These are phyloP conservation scores for Aspergillus ustus DNA, from an alignment of 2,329 filamentous ascomycete genomes.

Conservation along the genomic window DNA sequence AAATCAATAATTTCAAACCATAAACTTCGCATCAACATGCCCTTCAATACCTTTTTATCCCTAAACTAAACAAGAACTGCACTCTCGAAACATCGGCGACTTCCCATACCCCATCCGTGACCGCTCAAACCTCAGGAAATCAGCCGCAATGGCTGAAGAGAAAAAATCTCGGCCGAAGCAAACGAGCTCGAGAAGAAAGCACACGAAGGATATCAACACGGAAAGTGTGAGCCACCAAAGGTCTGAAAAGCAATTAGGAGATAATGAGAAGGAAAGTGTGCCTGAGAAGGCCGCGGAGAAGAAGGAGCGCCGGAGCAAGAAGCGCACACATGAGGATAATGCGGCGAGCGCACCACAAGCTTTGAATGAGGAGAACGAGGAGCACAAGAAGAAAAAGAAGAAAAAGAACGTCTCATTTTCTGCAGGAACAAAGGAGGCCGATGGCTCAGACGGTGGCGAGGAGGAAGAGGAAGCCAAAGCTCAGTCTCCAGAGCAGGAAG, in stretches of 20 bases:
- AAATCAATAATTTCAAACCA: constrained; percentile 6
- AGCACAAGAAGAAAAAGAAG: constrained; percentile 28
- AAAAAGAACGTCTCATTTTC: constrained; percentile 68
- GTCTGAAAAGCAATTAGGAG: background rate
- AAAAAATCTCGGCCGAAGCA: constrained; percentile 46
- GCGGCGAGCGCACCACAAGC: constrained; percentile 17
- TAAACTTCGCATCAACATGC: background rate
- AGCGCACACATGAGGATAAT: constrained; percentile 23
- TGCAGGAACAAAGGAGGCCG: constrained; percentile 62
- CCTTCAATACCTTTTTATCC: background rate
- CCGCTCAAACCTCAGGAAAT: background rate
- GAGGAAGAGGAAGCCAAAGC: constrained; percentile 17
- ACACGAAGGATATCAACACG: constrained; percentile 42
- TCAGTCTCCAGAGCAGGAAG: constrained; percentile 54
- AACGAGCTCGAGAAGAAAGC: constrained; percentile 64
- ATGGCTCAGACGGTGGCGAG: constrained; percentile 41
- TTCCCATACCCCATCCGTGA: background rate
- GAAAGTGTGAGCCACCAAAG: background rate
- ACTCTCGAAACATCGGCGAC: constrained; percentile 10
- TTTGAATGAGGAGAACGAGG: constrained; percentile 45
- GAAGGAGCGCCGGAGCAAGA: constrained; percentile 31
- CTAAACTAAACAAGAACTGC: background rate
- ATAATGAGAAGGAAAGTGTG: constrained; percentile 1
- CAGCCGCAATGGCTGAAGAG: constrained; percentile 30
- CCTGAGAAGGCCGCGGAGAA: constrained; percentile 23